Evolutionary conservation across 768 basidiomycete genomes (phyloP).

Genomic region (Dacryopinax primogenitus): DNA sequence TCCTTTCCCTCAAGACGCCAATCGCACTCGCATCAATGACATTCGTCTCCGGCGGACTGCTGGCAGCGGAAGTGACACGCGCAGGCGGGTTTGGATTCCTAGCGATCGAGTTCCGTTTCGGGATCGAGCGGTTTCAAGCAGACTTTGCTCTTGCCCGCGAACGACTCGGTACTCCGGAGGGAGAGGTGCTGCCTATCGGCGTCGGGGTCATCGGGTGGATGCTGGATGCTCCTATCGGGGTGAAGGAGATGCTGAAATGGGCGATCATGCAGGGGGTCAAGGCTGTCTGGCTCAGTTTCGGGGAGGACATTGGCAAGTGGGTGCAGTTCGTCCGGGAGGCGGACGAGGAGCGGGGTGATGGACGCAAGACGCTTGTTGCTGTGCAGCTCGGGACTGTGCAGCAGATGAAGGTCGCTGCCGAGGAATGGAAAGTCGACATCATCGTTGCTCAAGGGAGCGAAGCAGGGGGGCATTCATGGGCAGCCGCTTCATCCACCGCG

Average conservation of each 20-base stretch:
- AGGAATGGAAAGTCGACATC: slow-evolving; percentile 59
- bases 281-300: slow-evolving; percentile 68
- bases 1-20: slow-evolving; percentile 48
- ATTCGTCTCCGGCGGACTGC: slow-evolving; percentile 47
- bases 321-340: slow-evolving; percentile 45
- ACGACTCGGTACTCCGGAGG: slow-evolving; percentile 24
- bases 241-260: slow-evolving; percentile 32
- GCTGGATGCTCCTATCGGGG: slow-evolving; percentile 37
- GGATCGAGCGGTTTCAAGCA: slow-evolving; percentile 27
- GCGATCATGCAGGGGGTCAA: slow-evolving; percentile 45
- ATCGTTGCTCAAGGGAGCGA: slow-evolving; percentile 74
- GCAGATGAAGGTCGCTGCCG: slow-evolving; percentile 46
- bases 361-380: slow-evolving; percentile 43
- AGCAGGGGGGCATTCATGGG: slow-evolving; percentile 63
- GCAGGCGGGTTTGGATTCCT: slow-evolving; percentile 70
- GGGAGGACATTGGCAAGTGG: slow-evolving; percentile 46
- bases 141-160: slow-evolving; percentile 46
- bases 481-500: slow-evolving; percentile 44
- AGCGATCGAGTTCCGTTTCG: slow-evolving; percentile 38
- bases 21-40: slow-evolving; percentile 60
- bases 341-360: slow-evolving; percentile 30
- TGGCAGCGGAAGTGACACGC: slow-evolving; percentile 48
- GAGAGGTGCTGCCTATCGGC: slow-evolving; percentile 42
- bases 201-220: slow-evolving; percentile 66
- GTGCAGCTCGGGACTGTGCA: slow-evolving; percentile 50